These are phyloP conservation scores for Penicillium palitans DNA, from an alignment of 2,329 filamentous ascomycete species.

Conservation along the genomic window DNA sequence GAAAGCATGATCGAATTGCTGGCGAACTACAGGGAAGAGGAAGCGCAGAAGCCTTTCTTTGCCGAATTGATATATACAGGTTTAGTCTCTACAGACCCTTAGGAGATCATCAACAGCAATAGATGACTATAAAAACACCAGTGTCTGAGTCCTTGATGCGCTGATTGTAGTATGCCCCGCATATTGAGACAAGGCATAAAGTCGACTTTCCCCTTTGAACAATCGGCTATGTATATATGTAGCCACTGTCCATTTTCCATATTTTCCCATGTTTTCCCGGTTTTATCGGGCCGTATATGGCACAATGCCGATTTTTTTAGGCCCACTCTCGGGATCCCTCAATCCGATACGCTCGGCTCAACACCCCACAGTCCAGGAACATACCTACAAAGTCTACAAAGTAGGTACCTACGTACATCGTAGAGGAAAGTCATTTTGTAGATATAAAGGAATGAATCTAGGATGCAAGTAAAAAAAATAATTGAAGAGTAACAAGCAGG, in stretches of 20 bases:
- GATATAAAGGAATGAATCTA: not conserved
- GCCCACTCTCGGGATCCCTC: not conserved
- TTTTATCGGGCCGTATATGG: not conserved
- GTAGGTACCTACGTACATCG: not conserved
- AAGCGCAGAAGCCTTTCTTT: constrained; percentile 48
- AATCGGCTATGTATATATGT: not conserved
- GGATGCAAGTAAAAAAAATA: too few relatives aligned
- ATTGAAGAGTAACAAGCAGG: not conserved
- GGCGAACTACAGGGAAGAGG: constrained; percentile 29
- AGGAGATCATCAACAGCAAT: constrained; percentile 23
- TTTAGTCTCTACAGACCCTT: too few relatives aligned
- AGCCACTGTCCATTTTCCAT: not conserved
- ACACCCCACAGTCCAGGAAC: not conserved
- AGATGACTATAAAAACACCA: not conserved
- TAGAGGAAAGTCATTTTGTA: not conserved
- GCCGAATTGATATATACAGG: constrained; percentile 30
- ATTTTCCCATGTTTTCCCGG: not conserved
- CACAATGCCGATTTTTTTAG: not conserved
- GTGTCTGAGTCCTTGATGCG: not conserved
- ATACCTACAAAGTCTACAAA: too few relatives aligned
- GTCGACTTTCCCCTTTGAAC: too few relatives aligned
- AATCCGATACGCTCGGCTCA: not conserved
- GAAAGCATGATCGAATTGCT: constrained; percentile 29
- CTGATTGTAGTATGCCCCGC: not conserved
- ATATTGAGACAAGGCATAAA: not conserved